Evolutionary conservation across 164 flowering plant genomes (phyloP), one percentile per base, ranked within the genome.

Genomic region (Magnolia kwangsiensis): DNA sequence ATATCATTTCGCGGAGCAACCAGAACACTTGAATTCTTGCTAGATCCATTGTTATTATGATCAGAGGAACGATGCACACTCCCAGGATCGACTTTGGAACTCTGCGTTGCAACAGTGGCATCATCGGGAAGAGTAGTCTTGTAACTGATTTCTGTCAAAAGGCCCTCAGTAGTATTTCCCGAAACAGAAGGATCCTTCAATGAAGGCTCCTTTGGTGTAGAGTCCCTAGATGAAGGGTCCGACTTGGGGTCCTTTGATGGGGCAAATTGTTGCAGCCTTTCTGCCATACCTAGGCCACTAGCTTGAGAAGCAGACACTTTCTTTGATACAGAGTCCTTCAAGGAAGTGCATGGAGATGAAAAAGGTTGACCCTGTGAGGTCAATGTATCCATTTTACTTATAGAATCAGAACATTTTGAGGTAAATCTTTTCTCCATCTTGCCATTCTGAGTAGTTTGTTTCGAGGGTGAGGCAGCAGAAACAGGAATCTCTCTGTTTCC

Each of bases 391-490:
- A 31, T 80, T 71, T 67, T 51, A 61, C 51, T 59, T 19, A 50
- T 69, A 70, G 59, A 63, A 74, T 76, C 74, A 78, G 84, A 61
- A 78, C 76, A 63, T 24, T 63, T 74, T 9, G 79, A 20, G 71
- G 27, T 72, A 72, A 67, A 65, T 73, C 65, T 13, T 74, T 63
- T 85, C 49, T 72, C 84, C 49, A 71, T 23, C 9, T 59, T 23
- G 50, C 81, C 81, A 79, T 76, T 86, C 74, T 80, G 81, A 63
- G 50, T 59, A 1, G 69, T 74, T 71, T 78, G 82, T 63, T 84
- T 87, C 3, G 55, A 58, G 20, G 59, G 64, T 11, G 59, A 72
- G 29, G 67, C 81, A 69, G 75, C 80, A 71, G 76, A 37, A 68
- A 59, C 73, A 16, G 78, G 73, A 77, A 21, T 49, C 8, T 59